Conservation (phyloP, 2,329 filamentous ascomycete species). For the Alternaria hordeiaustralica region DNA sequence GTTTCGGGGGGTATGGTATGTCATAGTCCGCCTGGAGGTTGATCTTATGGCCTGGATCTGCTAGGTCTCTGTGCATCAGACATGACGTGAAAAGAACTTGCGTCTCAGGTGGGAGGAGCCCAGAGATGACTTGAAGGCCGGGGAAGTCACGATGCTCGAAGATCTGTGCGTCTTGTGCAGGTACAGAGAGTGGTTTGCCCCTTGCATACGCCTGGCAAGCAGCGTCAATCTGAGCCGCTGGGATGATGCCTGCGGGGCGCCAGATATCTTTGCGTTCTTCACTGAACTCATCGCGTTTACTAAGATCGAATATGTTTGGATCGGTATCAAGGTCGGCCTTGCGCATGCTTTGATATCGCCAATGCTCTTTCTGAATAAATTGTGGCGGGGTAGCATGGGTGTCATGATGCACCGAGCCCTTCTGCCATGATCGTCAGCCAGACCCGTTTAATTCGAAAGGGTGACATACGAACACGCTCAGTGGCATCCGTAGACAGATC, state of each 20-base stretch:
- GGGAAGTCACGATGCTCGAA: conserved; percentile 49
- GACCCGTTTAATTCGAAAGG: conserved; percentile 20
- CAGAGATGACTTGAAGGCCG: conserved; percentile 76
- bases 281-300: conserved; percentile 36
- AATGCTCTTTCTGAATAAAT: conserved; percentile 45
- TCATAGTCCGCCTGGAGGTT: conserved; percentile 85
- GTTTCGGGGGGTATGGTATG: conserved; percentile 63
- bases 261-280: conserved; percentile 41
- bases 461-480: conserved; percentile 45
- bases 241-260: conserved; percentile 34
- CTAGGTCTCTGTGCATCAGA: conserved; percentile 79
- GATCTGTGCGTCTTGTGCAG: conserved; percentile 35
- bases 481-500: conserved; percentile 32
- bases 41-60: conserved; percentile 76
- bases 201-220: conserved; percentile 43
- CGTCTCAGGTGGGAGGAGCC: conserved; percentile 72
- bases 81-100: conserved; percentile 75
- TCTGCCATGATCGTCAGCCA: conserved; percentile 28
- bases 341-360: conserved; percentile 67
- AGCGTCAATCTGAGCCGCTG: conserved; percentile 35
- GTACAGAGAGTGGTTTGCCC: conserved; percentile 27
- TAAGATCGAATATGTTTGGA: conserved; percentile 52
- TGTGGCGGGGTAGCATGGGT: conserved; percentile 46
- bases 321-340: conserved; percentile 59
- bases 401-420: conserved; percentile 42